A percentile compares a stretch with the other conserved stretches of the same genome.
Evolutionary conservation across 176 grass and related monocot genomes (phyloP).

Genomic region (Tillandsia fasciculata): DNA sequence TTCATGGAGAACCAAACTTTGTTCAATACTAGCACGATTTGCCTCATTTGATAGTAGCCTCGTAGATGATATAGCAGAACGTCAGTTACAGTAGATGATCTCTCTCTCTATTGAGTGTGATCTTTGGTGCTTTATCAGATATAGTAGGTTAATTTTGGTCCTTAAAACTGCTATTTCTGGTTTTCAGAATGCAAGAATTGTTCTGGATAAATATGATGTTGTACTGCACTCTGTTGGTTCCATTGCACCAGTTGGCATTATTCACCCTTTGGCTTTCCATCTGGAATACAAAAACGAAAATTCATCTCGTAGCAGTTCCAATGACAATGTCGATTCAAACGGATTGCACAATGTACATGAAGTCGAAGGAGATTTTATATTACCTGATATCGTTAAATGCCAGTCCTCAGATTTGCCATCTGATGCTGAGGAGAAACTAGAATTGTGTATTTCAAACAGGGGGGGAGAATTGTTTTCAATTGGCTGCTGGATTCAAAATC

Average conservation of each 20-base stretch:
- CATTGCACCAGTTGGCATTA: conserved; percentile 85
- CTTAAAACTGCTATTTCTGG: conserved; percentile 21
- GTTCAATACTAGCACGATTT: background rate
- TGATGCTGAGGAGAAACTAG: conserved; percentile 23
- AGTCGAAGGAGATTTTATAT: conserved; percentile 39
- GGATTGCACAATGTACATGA: conserved; percentile 38
- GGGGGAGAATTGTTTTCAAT: conserved; percentile 55
- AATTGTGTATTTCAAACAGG: conserved; percentile 46
- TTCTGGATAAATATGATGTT: conserved; percentile 72
- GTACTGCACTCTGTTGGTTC: conserved; percentile 68
- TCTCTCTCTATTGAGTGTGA: too few relatives aligned
- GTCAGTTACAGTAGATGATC: too few relatives aligned
- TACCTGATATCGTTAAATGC: conserved; percentile 20
- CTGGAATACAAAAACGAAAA: conserved; percentile 42
- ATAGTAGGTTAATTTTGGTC: background rate
- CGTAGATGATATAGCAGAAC: too few relatives aligned
- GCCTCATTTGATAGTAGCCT: too few relatives aligned
- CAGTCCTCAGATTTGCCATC: conserved; percentile 19
- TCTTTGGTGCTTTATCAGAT: too few relatives aligned
- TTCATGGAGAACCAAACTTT: too few relatives aligned
- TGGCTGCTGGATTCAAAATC: conserved; percentile 64
- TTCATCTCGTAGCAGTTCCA: conserved; percentile 23
- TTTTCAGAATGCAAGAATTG: conserved; percentile 80
- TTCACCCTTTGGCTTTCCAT: conserved; percentile 82
- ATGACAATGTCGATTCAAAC: conserved; percentile 9